phyloP scores from a whole-genome alignment of 495 filamentous ascomycete species.

The Neurospora cerealis region DNA sequence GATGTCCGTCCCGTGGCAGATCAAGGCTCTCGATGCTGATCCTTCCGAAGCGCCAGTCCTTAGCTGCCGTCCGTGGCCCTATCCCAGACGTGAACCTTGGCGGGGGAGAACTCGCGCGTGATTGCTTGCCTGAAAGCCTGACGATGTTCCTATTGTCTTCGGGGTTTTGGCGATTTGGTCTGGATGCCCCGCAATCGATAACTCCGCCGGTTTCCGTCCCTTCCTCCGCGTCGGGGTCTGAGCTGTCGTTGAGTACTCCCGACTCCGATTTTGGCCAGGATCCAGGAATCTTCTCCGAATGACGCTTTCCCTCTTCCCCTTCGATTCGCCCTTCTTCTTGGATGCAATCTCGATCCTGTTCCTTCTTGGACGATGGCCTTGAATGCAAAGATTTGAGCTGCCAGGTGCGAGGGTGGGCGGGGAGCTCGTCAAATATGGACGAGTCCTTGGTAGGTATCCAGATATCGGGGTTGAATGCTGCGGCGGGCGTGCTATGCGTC shows the following conservation, averaged over 20 bases:
- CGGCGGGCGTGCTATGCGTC: conserved; percentile 4
- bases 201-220: conserved; percentile 10
- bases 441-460: conserved; percentile 30
- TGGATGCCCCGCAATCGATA: conserved; percentile 34
- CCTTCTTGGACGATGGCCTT: background rate
- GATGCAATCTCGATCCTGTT: background rate
- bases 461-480: conserved; percentile 10
- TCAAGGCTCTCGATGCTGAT: conserved; percentile 37
- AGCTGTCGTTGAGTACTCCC: background rate
- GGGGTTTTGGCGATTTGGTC: conserved; percentile 9
- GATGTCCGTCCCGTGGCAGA: conserved; percentile 10
- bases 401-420: conserved; percentile 26
- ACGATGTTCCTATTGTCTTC: conserved; percentile 17
- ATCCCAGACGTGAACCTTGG: conserved; percentile 24
- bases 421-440: conserved; percentile 36
- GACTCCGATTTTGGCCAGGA: background rate
- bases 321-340: background rate
- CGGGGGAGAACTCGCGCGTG: conserved; percentile 21
- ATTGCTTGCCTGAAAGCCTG: conserved; percentile 22
- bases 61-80: conserved; percentile 27
- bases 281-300: background rate
- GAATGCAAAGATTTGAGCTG: background rate
- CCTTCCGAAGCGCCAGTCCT: conserved; percentile 39
- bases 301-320: background rate
- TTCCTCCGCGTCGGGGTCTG: background rate